Evolutionary conservation across 192 early-diverging fungal genomes (phyloP), one percentile per base, ranked within the genome.

Genomic region (Bifiguratus adelaidae): DNA sequence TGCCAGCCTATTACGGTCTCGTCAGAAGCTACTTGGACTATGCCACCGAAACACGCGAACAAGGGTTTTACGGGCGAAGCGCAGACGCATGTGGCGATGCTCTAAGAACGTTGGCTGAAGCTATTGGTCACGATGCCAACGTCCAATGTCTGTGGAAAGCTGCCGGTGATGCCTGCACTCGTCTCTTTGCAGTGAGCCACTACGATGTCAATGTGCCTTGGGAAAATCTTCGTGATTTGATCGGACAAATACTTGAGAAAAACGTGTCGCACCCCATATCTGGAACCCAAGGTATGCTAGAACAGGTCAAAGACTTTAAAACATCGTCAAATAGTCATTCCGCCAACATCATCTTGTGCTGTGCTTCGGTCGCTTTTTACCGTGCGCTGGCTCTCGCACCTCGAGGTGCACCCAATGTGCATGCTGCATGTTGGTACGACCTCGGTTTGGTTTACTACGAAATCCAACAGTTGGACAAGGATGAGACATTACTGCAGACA

Each of bases 11-110:
- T 3, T 67, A 70, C 45, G 75, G 74, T n/a, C 45, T 74, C 19
- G 65, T 64, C 13, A 62, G 73, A 32, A 70, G 66, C 38, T 66
- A 65, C 45, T 27, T 77, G 3, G 61, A 68, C 21, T 58, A 60
- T 27, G 67, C 57, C 25, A 70, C 53, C 20, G 72, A 80, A 30
- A 66, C 67, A 30, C 74, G 67, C 37, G 59, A 70, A 12, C 66
- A 67, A 18, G 86, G 86, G 16, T 70, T 80, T 38, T 81, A 76
- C 60, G 84, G 74, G 0, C 81, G 83, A 26, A 66, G 66, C 18
- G 73, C 73, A 11, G 79, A 81, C 20, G 72, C 70, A 5, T 62
- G 63, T 40, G 58, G 59, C 3, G 49, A 57, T 16, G 80, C 73
- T 6, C 51, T 85, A 4, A 32, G 55, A 9, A 53, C 55, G 13